A percentile compares a stretch with the other conserved stretches of the same genome.
These are phyloP conservation scores for Ilex aquifolium DNA, from an alignment of 257 asterid genomes.

Conservation along the genomic window DNA sequence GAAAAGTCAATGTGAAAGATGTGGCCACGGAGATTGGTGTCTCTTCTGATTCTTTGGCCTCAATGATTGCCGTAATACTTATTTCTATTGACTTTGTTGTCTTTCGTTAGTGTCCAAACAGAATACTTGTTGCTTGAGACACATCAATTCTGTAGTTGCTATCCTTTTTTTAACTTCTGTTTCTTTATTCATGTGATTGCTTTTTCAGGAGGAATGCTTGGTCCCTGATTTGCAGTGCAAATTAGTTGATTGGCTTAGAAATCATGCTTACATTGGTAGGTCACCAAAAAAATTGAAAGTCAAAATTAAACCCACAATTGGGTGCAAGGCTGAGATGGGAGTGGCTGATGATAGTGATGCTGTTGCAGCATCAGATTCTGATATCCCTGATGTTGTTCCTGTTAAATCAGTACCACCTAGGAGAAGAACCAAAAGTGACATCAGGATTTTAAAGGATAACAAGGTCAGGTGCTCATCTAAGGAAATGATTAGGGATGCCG, in stretches of 20 bases:
- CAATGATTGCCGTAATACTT: constrained; percentile 58
- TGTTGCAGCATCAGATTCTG: constrained; percentile 43
- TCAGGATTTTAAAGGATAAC: constrained; percentile 41
- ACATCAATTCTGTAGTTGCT: background rate
- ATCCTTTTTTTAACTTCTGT: background rate
- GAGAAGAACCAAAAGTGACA: constrained; percentile 68
- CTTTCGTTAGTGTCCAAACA: constrained; percentile 7
- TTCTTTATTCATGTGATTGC: background rate
- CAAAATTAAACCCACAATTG: constrained; percentile 33
- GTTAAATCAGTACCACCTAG: constrained; percentile 75
- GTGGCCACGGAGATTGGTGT: constrained; percentile 81
- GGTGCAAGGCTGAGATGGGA: constrained; percentile 36
- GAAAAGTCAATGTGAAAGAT: constrained; percentile 60
- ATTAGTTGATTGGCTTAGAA: constrained; percentile 67
- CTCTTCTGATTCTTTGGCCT: constrained; percentile 52
- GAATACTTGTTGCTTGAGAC: background rate
- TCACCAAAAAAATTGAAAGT: constrained; percentile 46
- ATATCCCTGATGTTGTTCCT: constrained; percentile 47
- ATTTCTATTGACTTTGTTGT: constrained; percentile 6
- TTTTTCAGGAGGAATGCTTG: constrained; percentile 49
- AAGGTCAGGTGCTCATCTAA: constrained; percentile 22
- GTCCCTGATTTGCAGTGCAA: constrained; percentile 52
- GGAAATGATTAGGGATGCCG: constrained; percentile 28
- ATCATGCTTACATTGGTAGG: constrained; percentile 51
- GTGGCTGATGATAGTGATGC: constrained; percentile 38